These are phyloP conservation scores for Arthrinium puccinioides DNA, from an alignment of 2,329 filamentous ascomycete genomes.

Conservation along the genomic window DNA sequence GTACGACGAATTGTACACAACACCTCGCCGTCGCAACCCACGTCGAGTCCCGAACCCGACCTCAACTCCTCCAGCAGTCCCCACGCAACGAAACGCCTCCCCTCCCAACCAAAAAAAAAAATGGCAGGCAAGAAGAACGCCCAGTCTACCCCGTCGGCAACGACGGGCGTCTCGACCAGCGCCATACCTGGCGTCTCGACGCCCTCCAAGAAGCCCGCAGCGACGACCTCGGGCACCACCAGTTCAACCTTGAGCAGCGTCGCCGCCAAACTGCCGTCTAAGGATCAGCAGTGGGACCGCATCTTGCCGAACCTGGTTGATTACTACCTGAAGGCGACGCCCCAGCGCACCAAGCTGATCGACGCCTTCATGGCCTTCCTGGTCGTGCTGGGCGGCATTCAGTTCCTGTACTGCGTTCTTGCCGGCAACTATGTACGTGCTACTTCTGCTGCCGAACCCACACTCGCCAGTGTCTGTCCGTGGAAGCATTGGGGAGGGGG, in stretches of 20 bases:
- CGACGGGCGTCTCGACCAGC: slow-evolving; percentile 10
- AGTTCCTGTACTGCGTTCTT: slow-evolving; percentile 88
- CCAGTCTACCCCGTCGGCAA: slow-evolving; percentile 12
- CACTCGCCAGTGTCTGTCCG: background rate
- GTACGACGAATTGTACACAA: too few species aligned
- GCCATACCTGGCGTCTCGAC: slow-evolving; percentile 7
- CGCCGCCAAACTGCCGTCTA: background rate
- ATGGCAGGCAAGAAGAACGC: slow-evolving; percentile 3
- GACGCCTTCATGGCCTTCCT: slow-evolving; percentile 89
- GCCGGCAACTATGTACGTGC: slow-evolving; percentile 86
- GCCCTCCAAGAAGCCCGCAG: slow-evolving; percentile 16
- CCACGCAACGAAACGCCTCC: background rate
- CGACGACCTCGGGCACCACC: slow-evolving; percentile 10
- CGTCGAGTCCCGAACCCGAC: too few species aligned
- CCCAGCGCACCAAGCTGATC: slow-evolving; percentile 85
- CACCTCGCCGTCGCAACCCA: too few species aligned
- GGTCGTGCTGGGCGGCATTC: slow-evolving; percentile 75
- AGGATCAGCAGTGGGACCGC: slow-evolving; percentile 37
- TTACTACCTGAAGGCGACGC: slow-evolving; percentile 73
- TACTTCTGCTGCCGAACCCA: background rate
- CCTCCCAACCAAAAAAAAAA: background rate
- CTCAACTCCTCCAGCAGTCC: background rate
- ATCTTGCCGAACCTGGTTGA: slow-evolving; percentile 66
- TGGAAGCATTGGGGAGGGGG: background rate
- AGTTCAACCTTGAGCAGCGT: too few species aligned